These are phyloP conservation scores for Starmerella sirachaensis DNA, from an alignment of 805 yeast genomes.

Conservation along the genomic window DNA sequence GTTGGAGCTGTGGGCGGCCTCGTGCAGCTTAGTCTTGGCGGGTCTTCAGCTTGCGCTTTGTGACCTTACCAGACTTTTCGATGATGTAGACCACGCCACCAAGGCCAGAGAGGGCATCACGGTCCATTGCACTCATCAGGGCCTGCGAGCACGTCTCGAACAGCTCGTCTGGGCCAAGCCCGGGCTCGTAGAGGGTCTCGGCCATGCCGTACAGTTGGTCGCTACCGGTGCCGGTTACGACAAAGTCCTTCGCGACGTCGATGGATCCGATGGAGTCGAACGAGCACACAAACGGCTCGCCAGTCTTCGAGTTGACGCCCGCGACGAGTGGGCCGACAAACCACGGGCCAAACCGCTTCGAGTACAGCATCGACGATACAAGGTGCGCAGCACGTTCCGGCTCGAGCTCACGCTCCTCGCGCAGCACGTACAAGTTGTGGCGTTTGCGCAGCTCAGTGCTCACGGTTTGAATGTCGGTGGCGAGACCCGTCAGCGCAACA, in stretches of 20 bases:
- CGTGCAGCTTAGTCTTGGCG: slow-evolving; percentile 65
- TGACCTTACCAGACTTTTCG: slow-evolving; percentile 54
- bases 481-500: slow-evolving; percentile 88
- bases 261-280: slow-evolving; percentile 95
- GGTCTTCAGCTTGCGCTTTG: slow-evolving; percentile 76
- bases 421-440: slow-evolving; percentile 75
- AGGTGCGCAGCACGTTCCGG: slow-evolving; percentile 89
- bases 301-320: slow-evolving; percentile 73
- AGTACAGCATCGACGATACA: slow-evolving; percentile 80
- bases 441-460: slow-evolving; percentile 67
- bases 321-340: slow-evolving; percentile 96
- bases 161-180: slow-evolving; percentile 84
- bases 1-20: slow-evolving; percentile 28
- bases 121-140: slow-evolving; percentile 82
- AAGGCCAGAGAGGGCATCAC: slow-evolving; percentile 97
- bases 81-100: slow-evolving; percentile 91
- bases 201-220: slow-evolving; percentile 98
- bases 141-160: slow-evolving; percentile 95
- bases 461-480: slow-evolving; percentile 83
- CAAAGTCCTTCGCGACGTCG: slow-evolving; percentile 87
- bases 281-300: slow-evolving; percentile 84
- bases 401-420: slow-evolving; percentile 85
- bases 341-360: slow-evolving; percentile 84
- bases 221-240: slow-evolving; percentile 91
- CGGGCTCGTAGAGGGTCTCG: slow-evolving; percentile 88